A percentile compares a stretch with the other conserved stretches of the same genome.
phyloP scores from a whole-genome alignment of 2,329 filamentous ascomycete genomes.

The Aspergillus cejpii region DNA sequence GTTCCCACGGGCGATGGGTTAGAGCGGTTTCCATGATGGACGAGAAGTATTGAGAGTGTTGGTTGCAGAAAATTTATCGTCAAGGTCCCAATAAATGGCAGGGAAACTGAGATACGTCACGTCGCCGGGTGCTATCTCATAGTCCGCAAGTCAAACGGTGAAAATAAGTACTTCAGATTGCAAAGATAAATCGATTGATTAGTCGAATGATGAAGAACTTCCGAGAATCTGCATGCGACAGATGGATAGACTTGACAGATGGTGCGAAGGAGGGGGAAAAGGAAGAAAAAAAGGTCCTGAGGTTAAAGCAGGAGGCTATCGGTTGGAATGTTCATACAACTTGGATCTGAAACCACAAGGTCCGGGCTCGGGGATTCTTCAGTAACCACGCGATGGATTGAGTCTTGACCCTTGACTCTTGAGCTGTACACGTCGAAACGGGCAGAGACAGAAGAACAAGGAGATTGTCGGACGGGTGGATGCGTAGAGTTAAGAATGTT shows the following conservation, averaged over 20 bases:
- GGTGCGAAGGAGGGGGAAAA: too few relatives aligned
- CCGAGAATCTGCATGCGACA: background rate
- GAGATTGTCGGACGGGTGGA: background rate
- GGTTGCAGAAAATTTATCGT: background rate
- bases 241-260: too few relatives aligned
- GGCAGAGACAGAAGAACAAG: background rate
- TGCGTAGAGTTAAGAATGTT: background rate
- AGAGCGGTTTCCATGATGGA: conserved; percentile 37
- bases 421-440: background rate
- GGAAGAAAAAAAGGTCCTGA: background rate
- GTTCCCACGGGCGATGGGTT: conserved; percentile 43
- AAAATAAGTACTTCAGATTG: too few relatives aligned
- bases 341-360: background rate
- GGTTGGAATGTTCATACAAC: too few relatives aligned
- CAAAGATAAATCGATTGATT: too few relatives aligned
- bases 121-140: background rate
- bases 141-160: background rate
- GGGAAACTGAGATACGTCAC: background rate
- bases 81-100: background rate
- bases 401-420: too few relatives aligned
- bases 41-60: background rate
- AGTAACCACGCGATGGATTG: background rate
- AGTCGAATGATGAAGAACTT: background rate
- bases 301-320: background rate
- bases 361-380: background rate